Conservation (phyloP, 345 rosid species). For the Populus alba region DNA sequence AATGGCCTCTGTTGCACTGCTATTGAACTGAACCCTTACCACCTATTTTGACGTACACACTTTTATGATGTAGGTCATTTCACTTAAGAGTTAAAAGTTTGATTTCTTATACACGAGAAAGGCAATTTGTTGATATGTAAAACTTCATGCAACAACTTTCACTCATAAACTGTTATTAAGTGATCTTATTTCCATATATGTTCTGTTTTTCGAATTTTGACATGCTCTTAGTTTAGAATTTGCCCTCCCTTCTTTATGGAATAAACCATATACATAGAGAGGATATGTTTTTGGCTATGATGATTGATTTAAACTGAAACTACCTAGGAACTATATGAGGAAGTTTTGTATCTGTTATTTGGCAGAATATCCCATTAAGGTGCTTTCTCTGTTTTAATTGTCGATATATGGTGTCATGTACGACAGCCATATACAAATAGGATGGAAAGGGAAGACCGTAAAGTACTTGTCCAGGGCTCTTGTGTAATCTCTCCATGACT, state of each 20-base stretch:
- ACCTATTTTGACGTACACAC: not conserved
- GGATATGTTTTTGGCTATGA: not conserved
- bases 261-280: not conserved
- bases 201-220: not conserved
- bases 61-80: not conserved
- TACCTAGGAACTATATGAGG: not conserved
- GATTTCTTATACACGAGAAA: not conserved
- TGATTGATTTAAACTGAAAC: not conserved
- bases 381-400: not conserved
- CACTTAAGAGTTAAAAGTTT: not conserved
- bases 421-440: not conserved
- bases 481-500: too few relatives aligned
- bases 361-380: not conserved
- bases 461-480: too few relatives aligned
- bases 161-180: not conserved
- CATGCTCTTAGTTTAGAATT: too few relatives aligned
- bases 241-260: too few relatives aligned
- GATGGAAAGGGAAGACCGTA: not conserved
- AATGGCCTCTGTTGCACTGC: not conserved
- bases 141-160: not conserved
- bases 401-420: not conserved
- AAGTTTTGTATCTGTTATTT: not conserved
- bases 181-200: not conserved
- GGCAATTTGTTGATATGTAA: not conserved
- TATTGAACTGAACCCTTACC: not conserved